Percentiles rank a stretch among this genome's conserved stretches.
Conservation (phyloP, 148 eudicot genomes). For the Dianthus caryophyllus region DNA sequence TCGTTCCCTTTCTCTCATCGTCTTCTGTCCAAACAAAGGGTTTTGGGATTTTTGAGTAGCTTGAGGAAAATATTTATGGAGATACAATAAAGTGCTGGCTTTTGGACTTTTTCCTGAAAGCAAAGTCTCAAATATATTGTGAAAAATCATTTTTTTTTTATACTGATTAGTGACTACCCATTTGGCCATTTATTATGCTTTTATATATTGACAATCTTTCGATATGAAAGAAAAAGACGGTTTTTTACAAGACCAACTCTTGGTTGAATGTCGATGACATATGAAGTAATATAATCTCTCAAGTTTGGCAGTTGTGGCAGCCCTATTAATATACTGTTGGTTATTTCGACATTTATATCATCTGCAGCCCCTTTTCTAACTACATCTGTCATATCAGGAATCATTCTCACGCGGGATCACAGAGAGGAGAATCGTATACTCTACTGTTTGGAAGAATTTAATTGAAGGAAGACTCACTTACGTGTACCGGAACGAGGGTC, state of each 20-base stretch:
- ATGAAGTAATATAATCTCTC: not conserved
- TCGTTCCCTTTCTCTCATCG: no score
- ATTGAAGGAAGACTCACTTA: conserved; percentile 26
- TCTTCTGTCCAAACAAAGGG: no score
- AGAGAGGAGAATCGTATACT: not conserved
- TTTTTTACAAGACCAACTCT: no score
- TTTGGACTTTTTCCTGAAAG: no score
- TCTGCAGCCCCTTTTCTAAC: conserved; percentile 4
- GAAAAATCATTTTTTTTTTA: no score
- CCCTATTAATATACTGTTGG: not conserved
- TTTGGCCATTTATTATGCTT: no score
- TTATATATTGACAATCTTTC: no score
- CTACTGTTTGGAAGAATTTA: conserved; percentile 7
- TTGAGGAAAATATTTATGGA: not conserved
- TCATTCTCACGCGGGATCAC: conserved; percentile 11
- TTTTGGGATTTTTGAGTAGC: not conserved
- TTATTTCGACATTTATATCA: not conserved
- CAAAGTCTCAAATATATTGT: no score
- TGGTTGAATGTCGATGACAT: not conserved
- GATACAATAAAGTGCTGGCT: no score
- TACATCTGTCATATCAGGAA: conserved; percentile 18
- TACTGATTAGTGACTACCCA: no score
- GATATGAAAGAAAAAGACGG: no score
- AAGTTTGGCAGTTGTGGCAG: not conserved
- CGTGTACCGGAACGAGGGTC: conserved; percentile 27